These are phyloP conservation scores for Petrea volubilis DNA, from an alignment of 257 asterid genomes.

Conservation along the genomic window DNA sequence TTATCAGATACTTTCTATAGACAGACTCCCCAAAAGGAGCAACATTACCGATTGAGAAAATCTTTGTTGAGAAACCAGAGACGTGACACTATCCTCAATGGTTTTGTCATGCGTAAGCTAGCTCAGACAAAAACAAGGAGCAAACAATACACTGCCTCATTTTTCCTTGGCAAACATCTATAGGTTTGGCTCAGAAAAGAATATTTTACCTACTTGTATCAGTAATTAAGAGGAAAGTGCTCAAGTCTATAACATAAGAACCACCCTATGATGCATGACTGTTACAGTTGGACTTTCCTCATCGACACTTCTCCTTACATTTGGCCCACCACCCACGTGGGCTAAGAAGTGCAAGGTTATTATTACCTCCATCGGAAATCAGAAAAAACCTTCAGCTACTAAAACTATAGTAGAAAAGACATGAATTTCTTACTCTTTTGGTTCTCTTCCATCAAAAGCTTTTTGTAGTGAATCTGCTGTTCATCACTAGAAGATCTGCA, in stretches of 20 bases:
- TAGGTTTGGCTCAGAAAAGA: constrained; percentile 3
- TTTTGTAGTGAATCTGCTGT: constrained; percentile 44
- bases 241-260: neutral
- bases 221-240: neutral
- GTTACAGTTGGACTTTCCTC: neutral
- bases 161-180: neutral
- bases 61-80: neutral
- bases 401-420: constrained; percentile 9
- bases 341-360: constrained; percentile 15
- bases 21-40: neutral
- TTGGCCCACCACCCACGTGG: neutral
- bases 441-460: constrained; percentile 62
- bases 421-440: constrained; percentile 57
- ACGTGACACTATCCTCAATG: neutral
- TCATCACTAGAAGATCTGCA: constrained; percentile 69
- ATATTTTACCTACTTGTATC: neutral
- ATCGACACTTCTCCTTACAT: neutral
- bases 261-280: neutral
- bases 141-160: neutral
- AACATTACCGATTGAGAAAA: neutral
- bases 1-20: neutral
- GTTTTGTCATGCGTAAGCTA: constrained; percentile 4
- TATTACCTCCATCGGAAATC: neutral
- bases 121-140: neutral
- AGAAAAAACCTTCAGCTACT: neutral